Conservation (phyloP, 306 rosid genomes). For the Quillaja saponaria region DNA sequence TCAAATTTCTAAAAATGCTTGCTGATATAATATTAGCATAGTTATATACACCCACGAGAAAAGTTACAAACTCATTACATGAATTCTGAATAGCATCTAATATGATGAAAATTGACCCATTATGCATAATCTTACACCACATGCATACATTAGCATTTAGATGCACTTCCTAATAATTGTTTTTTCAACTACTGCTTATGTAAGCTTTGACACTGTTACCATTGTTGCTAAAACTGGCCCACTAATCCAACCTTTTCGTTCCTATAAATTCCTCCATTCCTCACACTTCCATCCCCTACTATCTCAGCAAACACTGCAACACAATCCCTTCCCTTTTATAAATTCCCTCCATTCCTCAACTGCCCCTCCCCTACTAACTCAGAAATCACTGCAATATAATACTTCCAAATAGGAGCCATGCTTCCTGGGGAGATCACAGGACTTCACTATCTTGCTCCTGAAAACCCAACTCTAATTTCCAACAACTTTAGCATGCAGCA, state of each 20-base stretch:
- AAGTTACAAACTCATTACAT: conserved; percentile 31
- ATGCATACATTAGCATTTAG: conserved; percentile 33
- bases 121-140: conserved; percentile 41
- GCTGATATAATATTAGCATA: conserved; percentile 24
- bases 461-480: conserved; percentile 41
- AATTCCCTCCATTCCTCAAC: conserved; percentile 43
- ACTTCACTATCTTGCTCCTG: conserved; percentile 43
- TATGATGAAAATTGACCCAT: conserved; percentile 24
- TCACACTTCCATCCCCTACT: too few relatives aligned
- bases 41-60: conserved; percentile 3
- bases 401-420: conserved; percentile 43
- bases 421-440: conserved; percentile 60
- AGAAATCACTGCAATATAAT: conserved; percentile 19
- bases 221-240: conserved; percentile 42
- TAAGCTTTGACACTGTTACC: conserved; percentile 49
- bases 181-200: conserved; percentile 41
- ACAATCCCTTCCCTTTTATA: conserved; percentile 62
- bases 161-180: conserved; percentile 53
- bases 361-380: conserved; percentile 37
- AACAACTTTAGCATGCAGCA: conserved; percentile 39
- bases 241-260: conserved; percentile 37
- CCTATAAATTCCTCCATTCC: too few relatives aligned
- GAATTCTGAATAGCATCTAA: conserved; percentile 15
- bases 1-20: conserved; percentile 20
- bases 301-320: too few relatives aligned